Evolutionary conservation across 306 rosid species (phyloP).

Genomic region (Quercus suber): DNA sequence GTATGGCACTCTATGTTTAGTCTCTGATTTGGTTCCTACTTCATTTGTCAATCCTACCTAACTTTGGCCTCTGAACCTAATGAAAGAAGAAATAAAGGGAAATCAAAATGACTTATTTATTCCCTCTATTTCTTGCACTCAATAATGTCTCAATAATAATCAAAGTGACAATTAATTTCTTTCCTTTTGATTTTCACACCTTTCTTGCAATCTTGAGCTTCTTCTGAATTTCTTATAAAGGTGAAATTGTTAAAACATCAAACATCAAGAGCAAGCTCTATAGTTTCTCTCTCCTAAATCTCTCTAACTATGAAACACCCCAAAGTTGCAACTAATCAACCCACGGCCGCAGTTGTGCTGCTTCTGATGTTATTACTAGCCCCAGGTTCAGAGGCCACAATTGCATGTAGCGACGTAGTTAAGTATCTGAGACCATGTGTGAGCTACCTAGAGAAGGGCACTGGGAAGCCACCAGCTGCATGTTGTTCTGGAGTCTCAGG

Average conservation of each 20-base stretch:
- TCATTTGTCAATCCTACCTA: no score
- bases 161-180: no score
- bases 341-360: constrained; percentile 4
- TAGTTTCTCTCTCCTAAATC: background rate
- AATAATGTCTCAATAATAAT: background rate
- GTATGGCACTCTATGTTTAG: no score
- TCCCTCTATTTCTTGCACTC: constrained; percentile 39
- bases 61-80: no score
- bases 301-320: constrained; percentile 31
- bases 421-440: constrained; percentile 60
- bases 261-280: background rate
- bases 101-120: constrained; percentile 6
- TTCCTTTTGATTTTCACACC: background rate
- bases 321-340: background rate
- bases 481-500: constrained; percentile 68
- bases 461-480: constrained; percentile 60
- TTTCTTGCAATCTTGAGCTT: constrained; percentile 24
- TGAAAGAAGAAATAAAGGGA: background rate
- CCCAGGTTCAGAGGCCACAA: constrained; percentile 47
- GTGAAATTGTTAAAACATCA: background rate
- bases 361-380: constrained; percentile 25
- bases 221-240: constrained; percentile 31
- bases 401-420: constrained; percentile 58
- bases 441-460: constrained; percentile 63
- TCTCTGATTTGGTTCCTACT: no score